phyloP scores from a whole-genome alignment of 2,329 filamentous ascomycete genomes.

The Dothistroma septosporum region DNA sequence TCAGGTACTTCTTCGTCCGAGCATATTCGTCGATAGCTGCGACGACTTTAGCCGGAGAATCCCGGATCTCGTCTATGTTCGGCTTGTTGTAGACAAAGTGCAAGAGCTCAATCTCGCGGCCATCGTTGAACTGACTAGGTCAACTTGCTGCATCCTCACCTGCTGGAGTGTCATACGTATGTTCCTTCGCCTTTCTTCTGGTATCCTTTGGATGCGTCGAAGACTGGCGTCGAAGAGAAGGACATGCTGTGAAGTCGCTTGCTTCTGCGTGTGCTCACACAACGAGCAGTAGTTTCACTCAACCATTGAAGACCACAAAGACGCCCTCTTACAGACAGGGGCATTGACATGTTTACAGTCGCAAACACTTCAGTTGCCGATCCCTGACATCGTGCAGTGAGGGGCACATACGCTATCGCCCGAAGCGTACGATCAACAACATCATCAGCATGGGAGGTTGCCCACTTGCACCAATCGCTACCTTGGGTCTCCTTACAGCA shows the following conservation, averaged over 20 bases:
- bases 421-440: neutral
- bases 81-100: constrained; percentile 62
- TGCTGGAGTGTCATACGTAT: neutral
- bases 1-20: constrained; percentile 29
- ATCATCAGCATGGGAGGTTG: neutral
- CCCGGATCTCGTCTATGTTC: constrained; percentile 51
- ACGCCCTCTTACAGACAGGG: neutral
- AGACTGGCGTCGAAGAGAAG: constrained; percentile 19
- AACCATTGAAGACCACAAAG: neutral
- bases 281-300: neutral
- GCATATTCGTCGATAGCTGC: constrained; percentile 35
- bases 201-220: constrained; percentile 44
- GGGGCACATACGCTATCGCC: neutral
- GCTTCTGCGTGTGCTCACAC: neutral
- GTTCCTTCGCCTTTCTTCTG: constrained; percentile 39
- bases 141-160: neutral
- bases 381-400: neutral
- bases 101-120: constrained; percentile 67
- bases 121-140: constrained; percentile 52
- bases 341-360: constrained; percentile 2
- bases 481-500: neutral
- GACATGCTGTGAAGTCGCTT: neutral
- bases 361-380: constrained; percentile 1
- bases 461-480: neutral
- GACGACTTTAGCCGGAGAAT: constrained; percentile 2